Evolutionary conservation across 192 early-diverging fungal genomes (phyloP).

Genomic region (Helicostylum pulchrum): DNA sequence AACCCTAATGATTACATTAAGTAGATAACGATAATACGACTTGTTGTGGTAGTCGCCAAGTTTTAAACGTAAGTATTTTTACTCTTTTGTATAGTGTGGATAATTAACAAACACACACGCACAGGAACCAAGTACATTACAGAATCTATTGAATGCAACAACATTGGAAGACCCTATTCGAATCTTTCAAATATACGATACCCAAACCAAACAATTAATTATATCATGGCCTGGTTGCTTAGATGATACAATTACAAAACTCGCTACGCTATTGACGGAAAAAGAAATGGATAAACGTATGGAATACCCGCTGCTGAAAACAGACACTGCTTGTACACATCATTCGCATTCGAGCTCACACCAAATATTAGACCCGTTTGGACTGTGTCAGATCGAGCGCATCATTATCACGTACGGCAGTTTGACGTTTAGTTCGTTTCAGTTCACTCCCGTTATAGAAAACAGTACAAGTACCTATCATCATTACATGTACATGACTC

Average conservation of each 20-base stretch:
- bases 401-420: constrained; percentile 14
- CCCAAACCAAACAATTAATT: constrained; percentile 1
- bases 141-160: neutral
- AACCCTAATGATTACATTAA: no score
- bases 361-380: constrained; percentile 1
- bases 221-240: constrained; percentile 11
- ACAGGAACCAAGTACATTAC: no score
- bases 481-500: no score
- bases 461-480: neutral
- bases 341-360: constrained; percentile 16
- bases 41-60: no score
- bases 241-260: neutral
- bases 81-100: no score
- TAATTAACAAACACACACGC: no score
- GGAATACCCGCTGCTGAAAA: neutral
- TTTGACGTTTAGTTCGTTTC: constrained; percentile 5
- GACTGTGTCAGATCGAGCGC: neutral
- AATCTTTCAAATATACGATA: constrained; percentile 19
- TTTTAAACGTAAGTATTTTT: no score
- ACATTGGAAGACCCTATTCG: neutral
- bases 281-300: no score
- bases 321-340: constrained; percentile 11
- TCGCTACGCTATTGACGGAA: no score
- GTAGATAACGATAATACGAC: no score
- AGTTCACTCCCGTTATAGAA: neutral